Conservation (phyloP, 2,329 filamentous ascomycete genomes). For the Sclerotinia minor region DNA sequence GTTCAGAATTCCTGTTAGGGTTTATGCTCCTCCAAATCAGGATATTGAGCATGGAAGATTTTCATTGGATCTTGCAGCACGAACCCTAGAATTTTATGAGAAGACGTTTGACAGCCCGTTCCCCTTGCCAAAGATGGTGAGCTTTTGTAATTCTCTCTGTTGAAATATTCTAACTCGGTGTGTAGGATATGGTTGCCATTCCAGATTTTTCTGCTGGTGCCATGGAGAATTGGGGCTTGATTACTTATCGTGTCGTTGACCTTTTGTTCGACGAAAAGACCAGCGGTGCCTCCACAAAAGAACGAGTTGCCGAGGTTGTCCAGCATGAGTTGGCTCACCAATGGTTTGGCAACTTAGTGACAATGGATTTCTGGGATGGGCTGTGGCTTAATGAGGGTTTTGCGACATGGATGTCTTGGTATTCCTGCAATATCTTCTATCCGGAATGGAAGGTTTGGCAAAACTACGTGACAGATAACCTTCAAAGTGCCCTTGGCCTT, state of each 20-base stretch:
- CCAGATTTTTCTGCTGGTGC: constrained; percentile 90
- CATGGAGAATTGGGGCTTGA: constrained; percentile 98
- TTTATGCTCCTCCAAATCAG: constrained; percentile 89
- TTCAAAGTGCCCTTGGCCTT: constrained; percentile 82
- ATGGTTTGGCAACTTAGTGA: constrained; percentile 97
- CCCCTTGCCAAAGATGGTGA: constrained; percentile 79
- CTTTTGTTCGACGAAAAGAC: constrained; percentile 89
- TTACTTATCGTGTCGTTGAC: constrained; percentile 93
- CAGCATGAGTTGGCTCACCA: constrained; percentile 97
- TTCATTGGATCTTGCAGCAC: constrained; percentile 84
- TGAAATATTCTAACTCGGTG: not conserved
- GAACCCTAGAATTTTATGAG: constrained; percentile 91
- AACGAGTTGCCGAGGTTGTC: constrained; percentile 91
- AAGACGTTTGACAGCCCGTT: constrained; percentile 88
- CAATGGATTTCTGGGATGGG: constrained; percentile 98
- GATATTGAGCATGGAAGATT: constrained; percentile 90
- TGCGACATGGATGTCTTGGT: constrained; percentile 91
- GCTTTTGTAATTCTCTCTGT: not conserved
- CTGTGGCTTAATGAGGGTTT: constrained; percentile 95
- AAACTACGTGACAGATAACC: constrained; percentile 87
- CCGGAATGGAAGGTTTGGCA: constrained; percentile 99
- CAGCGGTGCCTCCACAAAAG: constrained; percentile 84
- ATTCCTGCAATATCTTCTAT: constrained; percentile 91
- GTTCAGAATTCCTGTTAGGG: constrained; percentile 88
- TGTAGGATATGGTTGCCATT: constrained; percentile 81